A percentile compares a stretch with the other conserved stretches of the same genome.
These are phyloP conservation scores for Hypoxylon intermedium DNA, from an alignment of 495 filamentous ascomycete genomes.

Conservation along the genomic window DNA sequence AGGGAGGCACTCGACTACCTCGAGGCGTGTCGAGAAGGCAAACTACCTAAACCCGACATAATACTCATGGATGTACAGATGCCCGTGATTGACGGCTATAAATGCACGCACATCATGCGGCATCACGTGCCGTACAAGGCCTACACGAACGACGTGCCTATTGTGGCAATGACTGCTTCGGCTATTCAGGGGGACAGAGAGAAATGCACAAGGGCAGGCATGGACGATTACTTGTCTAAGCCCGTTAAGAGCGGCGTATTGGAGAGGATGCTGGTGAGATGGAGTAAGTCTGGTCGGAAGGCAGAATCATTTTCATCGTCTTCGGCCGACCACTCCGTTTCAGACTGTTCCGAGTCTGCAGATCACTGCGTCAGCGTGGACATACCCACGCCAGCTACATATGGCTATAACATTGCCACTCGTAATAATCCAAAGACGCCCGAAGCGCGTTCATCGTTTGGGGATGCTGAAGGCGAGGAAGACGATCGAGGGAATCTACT, in stretches of 20 bases:
- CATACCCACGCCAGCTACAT: slow-evolving; percentile 36
- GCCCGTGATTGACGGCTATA: slow-evolving; percentile 82
- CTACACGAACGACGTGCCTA: slow-evolving; percentile 64
- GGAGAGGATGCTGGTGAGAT: slow-evolving; percentile 70
- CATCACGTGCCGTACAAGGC: slow-evolving; percentile 64
- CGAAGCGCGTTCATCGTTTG: slow-evolving; percentile 5
- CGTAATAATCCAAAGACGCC: slow-evolving; percentile 20
- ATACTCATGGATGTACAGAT: slow-evolving; percentile 91
- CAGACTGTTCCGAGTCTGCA: slow-evolving; percentile 44
- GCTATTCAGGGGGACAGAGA: slow-evolving; percentile 83
- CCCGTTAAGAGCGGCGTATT: slow-evolving; percentile 72
- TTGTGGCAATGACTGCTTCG: slow-evolving; percentile 82
- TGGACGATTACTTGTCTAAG: slow-evolving; percentile 86
- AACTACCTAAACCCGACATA: slow-evolving; percentile 67
- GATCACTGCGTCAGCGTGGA: slow-evolving; percentile 41
- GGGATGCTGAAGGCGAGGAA: slow-evolving; percentile 15
- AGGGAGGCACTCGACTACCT: slow-evolving; percentile 77
- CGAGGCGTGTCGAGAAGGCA: slow-evolving; percentile 43
- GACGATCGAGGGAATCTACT: slow-evolving; percentile 27
- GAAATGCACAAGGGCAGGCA: slow-evolving; percentile 76
- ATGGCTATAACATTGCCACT: slow-evolving; percentile 5
- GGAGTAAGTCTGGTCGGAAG: slow-evolving; percentile 29
- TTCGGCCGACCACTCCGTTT: slow-evolving; percentile 25
- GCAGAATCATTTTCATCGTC: slow-evolving; percentile 19
- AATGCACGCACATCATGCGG: slow-evolving; percentile 74